phyloP scores from a whole-genome alignment of 2,329 filamentous ascomycete species.

The Cladosporium sp. region DNA sequence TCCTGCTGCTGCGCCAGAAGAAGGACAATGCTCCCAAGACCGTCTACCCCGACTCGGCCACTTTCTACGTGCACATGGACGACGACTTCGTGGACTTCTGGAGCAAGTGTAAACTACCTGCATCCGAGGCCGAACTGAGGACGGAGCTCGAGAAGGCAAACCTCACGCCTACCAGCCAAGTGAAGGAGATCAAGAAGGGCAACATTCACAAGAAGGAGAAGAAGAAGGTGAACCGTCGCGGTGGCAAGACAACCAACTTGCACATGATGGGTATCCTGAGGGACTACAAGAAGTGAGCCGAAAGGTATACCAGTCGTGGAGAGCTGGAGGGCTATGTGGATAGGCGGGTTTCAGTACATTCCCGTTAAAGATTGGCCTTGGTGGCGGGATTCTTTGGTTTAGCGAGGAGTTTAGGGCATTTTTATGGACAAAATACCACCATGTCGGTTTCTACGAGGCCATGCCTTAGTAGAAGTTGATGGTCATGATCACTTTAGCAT shows the following conservation, averaged over 20 bases:
- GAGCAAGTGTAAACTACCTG: conserved; percentile 76
- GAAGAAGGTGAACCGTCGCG: conserved; percentile 72
- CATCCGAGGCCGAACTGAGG: conserved; percentile 70
- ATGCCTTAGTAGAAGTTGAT: background rate
- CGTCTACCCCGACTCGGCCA: conserved; percentile 86
- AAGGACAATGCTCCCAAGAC: conserved; percentile 86
- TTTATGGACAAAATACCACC: background rate
- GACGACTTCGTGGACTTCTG: conserved; percentile 81
- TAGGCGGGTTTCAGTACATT: background rate
- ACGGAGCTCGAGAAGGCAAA: conserved; percentile 75
- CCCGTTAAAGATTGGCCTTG: background rate
- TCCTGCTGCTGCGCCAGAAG: conserved; percentile 85
- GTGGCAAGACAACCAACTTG: conserved; percentile 81
- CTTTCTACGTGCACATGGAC: conserved; percentile 60
- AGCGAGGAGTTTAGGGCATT: conserved; percentile 18
- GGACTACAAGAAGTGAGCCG: conserved; percentile 56
- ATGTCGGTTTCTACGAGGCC: background rate
- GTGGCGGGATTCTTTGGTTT: conserved; percentile 3
- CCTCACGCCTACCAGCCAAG: conserved; percentile 81
- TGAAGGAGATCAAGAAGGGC: conserved; percentile 63
- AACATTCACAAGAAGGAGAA: conserved; percentile 64
- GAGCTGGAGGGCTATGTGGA: background rate
- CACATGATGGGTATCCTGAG: conserved; percentile 84
- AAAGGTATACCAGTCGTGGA: background rate
- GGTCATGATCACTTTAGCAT: background rate